Base-by-base conservation (phyloP, 352 stramenopile species). In the Phytophthora capsici region DNA sequence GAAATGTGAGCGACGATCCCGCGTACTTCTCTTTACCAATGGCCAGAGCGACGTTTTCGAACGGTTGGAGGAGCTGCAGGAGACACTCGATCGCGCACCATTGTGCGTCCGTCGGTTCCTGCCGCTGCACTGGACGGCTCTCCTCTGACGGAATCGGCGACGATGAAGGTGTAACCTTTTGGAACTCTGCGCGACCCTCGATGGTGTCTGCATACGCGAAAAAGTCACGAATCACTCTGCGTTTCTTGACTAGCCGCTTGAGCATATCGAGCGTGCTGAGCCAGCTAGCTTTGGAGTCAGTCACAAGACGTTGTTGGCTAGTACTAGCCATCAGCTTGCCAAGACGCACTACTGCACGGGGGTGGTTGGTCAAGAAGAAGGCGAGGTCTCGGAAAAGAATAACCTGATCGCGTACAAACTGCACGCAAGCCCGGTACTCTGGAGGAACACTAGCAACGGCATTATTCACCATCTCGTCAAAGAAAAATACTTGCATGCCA, bases 201-300 rank as follows among this genome's bases (percentile, higher is more conserved):
- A 48, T 78, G 12, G 69, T 81, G 17, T 79, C 75, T 14, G 68
- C 41, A 28, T 78, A 84, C 19, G 75, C 66, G 46, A 81, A 84
- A 50, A 84, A 84, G 40, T 81, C 72, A 3, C 57, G 66, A n/a
- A 84, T 81, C 40, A 78, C 56, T 16, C 71, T 66, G 40, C 68
- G 68, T 32, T 78, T 77, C 22, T 76, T 72, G 30, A 81, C 32
- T n/a, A 84, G 46, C 2, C 72, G 66, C 37, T 79, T 77, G 20
- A 84, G 69, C 75, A 84, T 84, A 25, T 80, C 75, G n/a, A 84
- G 54, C 0, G 75, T 79, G 40, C 66, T 81, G 26, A 81, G 58
- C 75, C 75, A 84, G 26, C 73, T 80, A 45, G 53, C 61, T 52
- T 81, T 84, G 6, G 58, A 66, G 43, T 84, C 75, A 4, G 71